These are phyloP conservation scores for Aspergillus biplanus DNA, from an alignment of 495 filamentous ascomycete genomes.

Conservation along the genomic window DNA sequence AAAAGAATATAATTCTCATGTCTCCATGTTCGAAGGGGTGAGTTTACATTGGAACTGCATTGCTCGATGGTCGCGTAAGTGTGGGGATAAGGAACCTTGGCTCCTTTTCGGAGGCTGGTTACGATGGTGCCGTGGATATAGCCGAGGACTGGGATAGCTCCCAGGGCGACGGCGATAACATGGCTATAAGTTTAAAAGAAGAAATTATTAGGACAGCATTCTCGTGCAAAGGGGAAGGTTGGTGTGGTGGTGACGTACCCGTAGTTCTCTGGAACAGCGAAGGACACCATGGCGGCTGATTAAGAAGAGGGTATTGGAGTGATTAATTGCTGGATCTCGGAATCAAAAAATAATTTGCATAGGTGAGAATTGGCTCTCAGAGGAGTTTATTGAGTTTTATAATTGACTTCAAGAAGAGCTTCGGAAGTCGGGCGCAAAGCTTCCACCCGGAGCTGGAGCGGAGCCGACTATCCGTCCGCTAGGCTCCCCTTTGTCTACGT, in stretches of 20 bases:
- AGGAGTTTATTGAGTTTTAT: conserved; percentile 4
- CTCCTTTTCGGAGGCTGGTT: conserved; percentile 49
- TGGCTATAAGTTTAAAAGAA: conserved; percentile 36
- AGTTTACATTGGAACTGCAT: conserved; percentile 55
- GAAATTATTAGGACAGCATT: not conserved
- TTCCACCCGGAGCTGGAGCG: conserved; percentile 12
- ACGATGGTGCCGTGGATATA: conserved; percentile 60
- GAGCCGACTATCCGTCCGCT: conserved; percentile 15
- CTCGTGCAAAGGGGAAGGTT: not conserved
- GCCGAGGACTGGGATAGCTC: conserved; percentile 57
- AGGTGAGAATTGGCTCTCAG: not conserved
- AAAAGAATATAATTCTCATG: not conserved
- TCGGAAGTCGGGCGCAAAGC: conserved; percentile 11
- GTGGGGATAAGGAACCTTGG: conserved; percentile 65
- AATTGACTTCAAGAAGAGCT: conserved; percentile 4
- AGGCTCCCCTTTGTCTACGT: not conserved
- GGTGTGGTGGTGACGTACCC: conserved; percentile 39
- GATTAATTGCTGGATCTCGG: too few relatives aligned
- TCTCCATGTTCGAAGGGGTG: not conserved
- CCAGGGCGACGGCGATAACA: conserved; percentile 62
- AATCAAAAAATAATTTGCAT: too few relatives aligned
- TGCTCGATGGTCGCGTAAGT: conserved; percentile 62
- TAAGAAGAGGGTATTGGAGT: not conserved
- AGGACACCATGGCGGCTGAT: conserved; percentile 37
- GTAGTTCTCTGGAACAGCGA: conserved; percentile 54